Evolutionary conservation across 148 eudicot genomes (phyloP).

Genomic region (Diospyros kaki): DNA sequence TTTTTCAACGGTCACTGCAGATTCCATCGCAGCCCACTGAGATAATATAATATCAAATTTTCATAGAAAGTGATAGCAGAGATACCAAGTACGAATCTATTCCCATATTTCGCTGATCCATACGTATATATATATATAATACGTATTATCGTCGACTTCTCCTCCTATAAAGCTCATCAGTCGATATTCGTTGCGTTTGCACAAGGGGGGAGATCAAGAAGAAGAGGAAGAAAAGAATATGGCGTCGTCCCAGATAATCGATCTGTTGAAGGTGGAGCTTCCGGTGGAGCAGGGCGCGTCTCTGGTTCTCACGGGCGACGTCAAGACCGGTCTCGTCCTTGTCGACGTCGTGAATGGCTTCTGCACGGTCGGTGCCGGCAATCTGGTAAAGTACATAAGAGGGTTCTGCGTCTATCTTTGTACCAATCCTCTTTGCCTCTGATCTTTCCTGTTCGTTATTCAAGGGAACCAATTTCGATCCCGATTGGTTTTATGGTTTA

Average conservation of each 20-base stretch:
- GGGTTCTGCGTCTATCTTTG: background rate
- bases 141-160: no score
- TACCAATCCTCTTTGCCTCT: background rate
- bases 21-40: no score
- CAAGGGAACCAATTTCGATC: no score
- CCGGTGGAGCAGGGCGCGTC: constrained; percentile 43
- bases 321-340: constrained; percentile 70
- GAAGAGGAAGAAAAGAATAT: background rate
- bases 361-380: constrained; percentile 92
- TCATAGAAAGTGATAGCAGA: no score
- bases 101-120: no score
- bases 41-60: no score
- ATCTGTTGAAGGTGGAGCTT: constrained; percentile 51
- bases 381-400: constrained; percentile 41
- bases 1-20: no score
- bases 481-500: background rate
- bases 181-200: no score
- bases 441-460: background rate
- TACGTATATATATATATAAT: no score
- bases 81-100: no score
- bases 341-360: constrained; percentile 93
- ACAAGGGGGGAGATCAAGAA: no score
- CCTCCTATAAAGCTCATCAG: no score
- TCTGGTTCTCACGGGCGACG: constrained; percentile 39
- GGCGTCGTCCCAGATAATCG: constrained; percentile 33